phyloP scores from a whole-genome alignment of 2,329 filamentous ascomycete species.

The Arthroderma sp. region DNA sequence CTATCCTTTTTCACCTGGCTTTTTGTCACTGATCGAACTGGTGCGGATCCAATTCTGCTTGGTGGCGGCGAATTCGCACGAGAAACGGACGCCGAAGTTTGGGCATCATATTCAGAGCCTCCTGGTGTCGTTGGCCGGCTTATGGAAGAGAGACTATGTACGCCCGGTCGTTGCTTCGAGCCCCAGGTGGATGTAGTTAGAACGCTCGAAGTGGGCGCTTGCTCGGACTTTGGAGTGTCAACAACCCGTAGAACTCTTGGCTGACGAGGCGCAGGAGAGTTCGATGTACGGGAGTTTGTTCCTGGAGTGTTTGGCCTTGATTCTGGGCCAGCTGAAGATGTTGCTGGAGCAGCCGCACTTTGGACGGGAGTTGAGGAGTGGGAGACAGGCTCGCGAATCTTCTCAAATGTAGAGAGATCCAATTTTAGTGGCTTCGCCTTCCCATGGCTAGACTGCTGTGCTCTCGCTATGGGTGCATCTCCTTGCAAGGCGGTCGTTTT shows the following conservation, averaged over 20 bases:
- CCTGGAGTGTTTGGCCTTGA: slow-evolving; percentile 41
- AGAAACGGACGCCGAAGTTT: slow-evolving; percentile 48
- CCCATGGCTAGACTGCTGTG: slow-evolving; percentile 6
- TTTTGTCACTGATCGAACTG: slow-evolving; percentile 49
- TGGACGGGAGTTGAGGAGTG: slow-evolving; percentile 20
- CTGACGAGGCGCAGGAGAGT: slow-evolving; percentile 29
- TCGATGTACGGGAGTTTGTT: slow-evolving; percentile 29
- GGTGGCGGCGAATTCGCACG: slow-evolving; percentile 47
- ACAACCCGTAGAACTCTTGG: slow-evolving; percentile 46
- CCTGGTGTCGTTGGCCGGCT: slow-evolving; percentile 51
- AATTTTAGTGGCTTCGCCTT: slow-evolving; percentile 28
- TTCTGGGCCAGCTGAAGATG: slow-evolving; percentile 24
- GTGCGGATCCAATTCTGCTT: slow-evolving; percentile 46
- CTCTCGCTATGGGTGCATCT: slow-evolving; percentile 7
- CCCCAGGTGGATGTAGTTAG: slow-evolving; percentile 25
- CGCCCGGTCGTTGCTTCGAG: slow-evolving; percentile 24
- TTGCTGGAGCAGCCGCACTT: slow-evolving; percentile 18
- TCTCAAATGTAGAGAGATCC: slow-evolving; percentile 19
- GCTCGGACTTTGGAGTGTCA: slow-evolving; percentile 44
- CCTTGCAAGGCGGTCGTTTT: background rate
- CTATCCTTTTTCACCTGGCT: slow-evolving; percentile 51
- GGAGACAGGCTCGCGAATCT: slow-evolving; percentile 10
- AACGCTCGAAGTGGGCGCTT: slow-evolving; percentile 21
- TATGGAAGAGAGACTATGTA: slow-evolving; percentile 41
- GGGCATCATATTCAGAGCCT: slow-evolving; percentile 46